Percentiles rank a stretch among this genome's conserved stretches.
These are phyloP conservation scores for Huntiella abstrusa DNA, from an alignment of 2,329 filamentous ascomycete species.

Conservation along the genomic window DNA sequence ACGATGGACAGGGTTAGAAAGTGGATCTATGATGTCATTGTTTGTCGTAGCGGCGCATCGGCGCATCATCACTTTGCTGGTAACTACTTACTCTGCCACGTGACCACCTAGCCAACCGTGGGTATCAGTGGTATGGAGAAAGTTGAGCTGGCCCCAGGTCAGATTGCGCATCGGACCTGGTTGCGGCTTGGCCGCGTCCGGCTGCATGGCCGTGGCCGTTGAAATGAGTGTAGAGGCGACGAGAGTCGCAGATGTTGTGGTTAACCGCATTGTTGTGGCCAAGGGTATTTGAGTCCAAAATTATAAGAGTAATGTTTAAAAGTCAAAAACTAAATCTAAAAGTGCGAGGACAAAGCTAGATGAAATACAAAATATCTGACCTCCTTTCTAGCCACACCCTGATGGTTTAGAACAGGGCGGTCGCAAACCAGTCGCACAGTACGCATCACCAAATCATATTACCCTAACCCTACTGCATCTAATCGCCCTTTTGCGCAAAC, in stretches of 20 bases:
- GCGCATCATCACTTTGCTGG: not conserved
- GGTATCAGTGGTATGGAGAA: constrained; percentile 89
- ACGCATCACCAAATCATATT: too few relatives aligned
- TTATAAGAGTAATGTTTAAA: too few relatives aligned
- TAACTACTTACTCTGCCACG: constrained; percentile 53
- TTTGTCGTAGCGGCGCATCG: not conserved
- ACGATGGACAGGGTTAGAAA: not conserved
- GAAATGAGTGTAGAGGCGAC: constrained; percentile 14
- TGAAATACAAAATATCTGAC: too few relatives aligned
- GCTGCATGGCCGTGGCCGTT: constrained; percentile 42
- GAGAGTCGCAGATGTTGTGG: not conserved
- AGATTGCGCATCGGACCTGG: constrained; percentile 67
- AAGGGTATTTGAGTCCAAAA: not conserved
- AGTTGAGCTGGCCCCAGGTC: constrained; percentile 87
- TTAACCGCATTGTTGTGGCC: not conserved
- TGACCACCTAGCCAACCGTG: constrained; percentile 95
- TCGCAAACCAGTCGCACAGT: too few relatives aligned
- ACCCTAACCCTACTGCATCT: too few relatives aligned
- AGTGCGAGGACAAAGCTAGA: too few relatives aligned
- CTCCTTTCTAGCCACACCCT: too few relatives aligned
- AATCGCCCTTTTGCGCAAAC: too few relatives aligned
- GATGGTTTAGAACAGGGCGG: too few relatives aligned
- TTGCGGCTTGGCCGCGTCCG: constrained; percentile 58
- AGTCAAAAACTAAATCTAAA: too few relatives aligned
- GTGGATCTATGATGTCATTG: not conserved